phyloP scores from a whole-genome alignment of 148 eudicot genomes.

The Rhododendron simsii region DNA sequence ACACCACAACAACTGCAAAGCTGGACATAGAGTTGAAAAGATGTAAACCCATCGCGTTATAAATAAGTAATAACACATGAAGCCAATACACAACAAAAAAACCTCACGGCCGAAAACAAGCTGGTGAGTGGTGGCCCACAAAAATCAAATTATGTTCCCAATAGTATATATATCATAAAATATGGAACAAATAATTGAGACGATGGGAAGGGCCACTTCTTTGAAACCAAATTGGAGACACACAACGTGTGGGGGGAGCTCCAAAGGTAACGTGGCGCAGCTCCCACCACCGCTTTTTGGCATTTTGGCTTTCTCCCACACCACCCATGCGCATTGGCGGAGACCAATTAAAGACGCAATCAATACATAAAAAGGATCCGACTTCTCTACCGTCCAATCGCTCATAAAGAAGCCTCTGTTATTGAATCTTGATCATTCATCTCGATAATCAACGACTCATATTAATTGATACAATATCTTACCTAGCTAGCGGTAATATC shows the following conservation, averaged over 20 bases:
- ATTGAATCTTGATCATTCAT: no score
- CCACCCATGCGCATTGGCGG: no score
- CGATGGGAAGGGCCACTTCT: not conserved
- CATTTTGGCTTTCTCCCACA: not conserved
- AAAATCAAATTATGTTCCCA: not conserved
- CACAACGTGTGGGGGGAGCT: not conserved
- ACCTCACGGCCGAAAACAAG: not conserved
- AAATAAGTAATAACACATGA: not conserved
- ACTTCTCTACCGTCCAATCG: not conserved
- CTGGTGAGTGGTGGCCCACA: not conserved
- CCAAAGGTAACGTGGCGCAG: not conserved
- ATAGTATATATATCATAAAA: not conserved
- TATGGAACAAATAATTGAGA: not conserved
- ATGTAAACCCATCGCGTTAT: not conserved
- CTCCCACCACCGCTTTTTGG: not conserved
- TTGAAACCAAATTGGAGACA: not conserved
- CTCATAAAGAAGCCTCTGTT: not conserved
- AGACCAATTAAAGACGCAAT: no score
- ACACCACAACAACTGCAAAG: not conserved
- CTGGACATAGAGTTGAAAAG: not conserved
- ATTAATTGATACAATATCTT: no score
- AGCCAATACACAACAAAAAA: not conserved
- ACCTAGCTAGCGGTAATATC: no score
- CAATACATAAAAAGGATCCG: not conserved
- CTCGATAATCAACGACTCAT: no score